Evolutionary conservation across 768 basidiomycete genomes (phyloP), one percentile per base, ranked within the genome.

Genomic region (Amylocystis lapponica): DNA sequence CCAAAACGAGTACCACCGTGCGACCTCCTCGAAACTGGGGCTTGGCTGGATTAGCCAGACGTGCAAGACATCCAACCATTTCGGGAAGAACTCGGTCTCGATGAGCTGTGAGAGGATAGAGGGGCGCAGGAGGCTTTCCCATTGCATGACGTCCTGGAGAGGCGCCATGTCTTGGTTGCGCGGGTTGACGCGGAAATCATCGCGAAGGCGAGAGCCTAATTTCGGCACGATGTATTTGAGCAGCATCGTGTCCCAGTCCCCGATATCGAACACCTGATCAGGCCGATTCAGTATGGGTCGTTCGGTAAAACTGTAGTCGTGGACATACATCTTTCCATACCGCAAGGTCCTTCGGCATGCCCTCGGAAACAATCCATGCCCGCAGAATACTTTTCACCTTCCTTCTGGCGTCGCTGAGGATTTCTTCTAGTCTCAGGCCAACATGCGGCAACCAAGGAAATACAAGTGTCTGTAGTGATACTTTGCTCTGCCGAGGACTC

Each of bases 391-490:
- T 76, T 64, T 89, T 87, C 45, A 98, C 71, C 58, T 94, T 90
- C 54, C 95, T 74, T 55, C 81, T 81, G 12, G 92, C 86, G 49
- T 95, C 91, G 11, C 81, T 86, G 10, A 97, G 63, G n/a, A 97
- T 69, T 20, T 81, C 81, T 39, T 97, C 92, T 48, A 91, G 65
- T 40, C 93, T 69, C 25, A 86, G 63, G 4, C 90, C 94, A 3
- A 95, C 75, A 55, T 92, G 75, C 4, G 93, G 91, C 35, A 99
- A 65, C 96, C 96, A 99, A 8, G 96, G 96, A 61, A 98, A 95
- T 1, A 99, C 81, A 36, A 99, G 74, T 1, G 76, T 70, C 36
- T 86, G 88, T 37, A 98, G 63, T 1, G 88, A 65, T 1, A 77
- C 72, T 2, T 66, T 67, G 44, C 70, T 74, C 21, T 66, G 72